These are phyloP conservation scores for Rhodamnia rubescens DNA, from an alignment of 345 rosid species.

Conservation along the genomic window DNA sequence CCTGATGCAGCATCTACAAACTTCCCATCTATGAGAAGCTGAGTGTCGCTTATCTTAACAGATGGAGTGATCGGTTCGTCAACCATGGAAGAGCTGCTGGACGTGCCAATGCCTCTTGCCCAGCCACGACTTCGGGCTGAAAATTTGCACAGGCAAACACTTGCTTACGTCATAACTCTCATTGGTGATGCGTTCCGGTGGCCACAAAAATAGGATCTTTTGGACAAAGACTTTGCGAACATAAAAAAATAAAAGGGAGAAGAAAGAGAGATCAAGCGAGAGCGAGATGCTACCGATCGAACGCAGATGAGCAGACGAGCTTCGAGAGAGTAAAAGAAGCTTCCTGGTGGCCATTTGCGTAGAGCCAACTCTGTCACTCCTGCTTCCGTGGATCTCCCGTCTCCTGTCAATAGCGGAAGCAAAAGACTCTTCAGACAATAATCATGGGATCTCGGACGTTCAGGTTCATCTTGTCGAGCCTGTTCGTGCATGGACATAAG, in stretches of 20 bases:
- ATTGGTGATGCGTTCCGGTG: background rate
- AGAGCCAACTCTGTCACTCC: background rate
- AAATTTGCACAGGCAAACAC: background rate
- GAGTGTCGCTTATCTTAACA: slow-evolving; percentile 38
- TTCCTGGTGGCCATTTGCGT: background rate
- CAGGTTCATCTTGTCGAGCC: background rate
- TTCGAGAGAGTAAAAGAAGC: background rate
- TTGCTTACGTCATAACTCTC: background rate
- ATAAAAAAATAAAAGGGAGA: background rate
- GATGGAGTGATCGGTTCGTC: slow-evolving; percentile 60
- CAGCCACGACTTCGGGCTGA: slow-evolving; percentile 28
- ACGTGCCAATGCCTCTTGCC: slow-evolving; percentile 28
- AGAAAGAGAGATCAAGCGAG: background rate
- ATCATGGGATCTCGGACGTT: background rate
- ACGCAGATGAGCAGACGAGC: background rate
- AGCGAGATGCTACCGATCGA: background rate
- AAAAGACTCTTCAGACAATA: background rate
- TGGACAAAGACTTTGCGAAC: background rate
- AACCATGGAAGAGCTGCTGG: slow-evolving; percentile 33
- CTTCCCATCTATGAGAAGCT: slow-evolving; percentile 68
- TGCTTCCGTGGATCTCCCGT: background rate
- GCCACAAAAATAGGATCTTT: background rate
- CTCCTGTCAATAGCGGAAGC: background rate
- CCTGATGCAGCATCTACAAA: slow-evolving; percentile 91
- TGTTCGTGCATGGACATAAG: background rate